phyloP scores from a whole-genome alignment of 106 monocot genomes.

The Dendrobium huoshanense region DNA sequence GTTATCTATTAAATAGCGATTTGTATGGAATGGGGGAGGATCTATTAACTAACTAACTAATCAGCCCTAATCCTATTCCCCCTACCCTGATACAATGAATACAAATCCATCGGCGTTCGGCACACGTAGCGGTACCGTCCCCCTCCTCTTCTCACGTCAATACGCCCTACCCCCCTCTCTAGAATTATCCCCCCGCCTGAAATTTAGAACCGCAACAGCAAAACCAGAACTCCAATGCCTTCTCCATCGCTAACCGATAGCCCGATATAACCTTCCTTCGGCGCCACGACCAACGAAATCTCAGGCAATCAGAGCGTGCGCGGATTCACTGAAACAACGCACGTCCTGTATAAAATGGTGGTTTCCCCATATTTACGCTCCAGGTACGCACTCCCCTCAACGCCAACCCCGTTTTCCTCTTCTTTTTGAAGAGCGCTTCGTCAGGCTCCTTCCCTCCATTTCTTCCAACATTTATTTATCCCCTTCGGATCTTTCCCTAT shows the following conservation, averaged over 20 bases:
- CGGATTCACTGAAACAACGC: background rate
- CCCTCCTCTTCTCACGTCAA: background rate
- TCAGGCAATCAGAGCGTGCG: background rate
- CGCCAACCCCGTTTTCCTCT: background rate
- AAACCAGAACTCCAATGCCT: background rate
- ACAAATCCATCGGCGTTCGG: too few species aligned
- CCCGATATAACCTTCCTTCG: background rate
- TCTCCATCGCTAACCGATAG: background rate
- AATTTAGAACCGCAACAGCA: background rate
- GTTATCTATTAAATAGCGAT: too few species aligned
- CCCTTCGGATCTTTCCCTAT: background rate
- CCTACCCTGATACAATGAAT: too few species aligned
- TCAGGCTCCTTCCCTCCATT: background rate
- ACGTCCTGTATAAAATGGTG: background rate
- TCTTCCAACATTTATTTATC: background rate
- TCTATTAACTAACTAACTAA: too few species aligned
- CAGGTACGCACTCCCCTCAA: background rate
- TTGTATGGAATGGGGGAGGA: too few species aligned
- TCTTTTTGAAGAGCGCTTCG: background rate
- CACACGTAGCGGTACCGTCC: background rate
- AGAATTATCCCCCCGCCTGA: background rate
- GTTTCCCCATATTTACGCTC: background rate
- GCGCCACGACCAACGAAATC: background rate
- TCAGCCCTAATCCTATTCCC: too few species aligned
- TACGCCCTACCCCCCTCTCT: background rate